Evolutionary conservation across 2,329 filamentous ascomycete genomes (phyloP), one percentile per base, ranked within the genome.

Genomic region (Ophiocordyceps robertsii): DNA sequence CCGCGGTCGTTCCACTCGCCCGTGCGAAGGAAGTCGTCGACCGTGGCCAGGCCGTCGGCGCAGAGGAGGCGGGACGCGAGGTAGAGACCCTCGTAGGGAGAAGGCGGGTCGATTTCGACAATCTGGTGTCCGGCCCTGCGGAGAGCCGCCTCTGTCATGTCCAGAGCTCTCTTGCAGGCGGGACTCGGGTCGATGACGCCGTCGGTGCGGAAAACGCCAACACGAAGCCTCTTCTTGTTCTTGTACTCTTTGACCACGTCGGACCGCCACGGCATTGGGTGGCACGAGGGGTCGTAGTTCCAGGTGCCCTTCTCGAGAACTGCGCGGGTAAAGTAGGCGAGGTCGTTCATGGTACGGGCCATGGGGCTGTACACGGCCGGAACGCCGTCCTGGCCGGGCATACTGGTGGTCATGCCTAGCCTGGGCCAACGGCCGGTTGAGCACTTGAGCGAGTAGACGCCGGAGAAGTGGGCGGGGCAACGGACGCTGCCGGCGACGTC

Each of bases 391-490:
- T 95, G 88, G 0, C 90, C 90, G 0, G 84, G 79, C 87, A 95
- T 95, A 53, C 83, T 89, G 0, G 89, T 95, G 47, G 75, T 76
- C 57, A 87, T 80, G 10, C 87, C 87, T 36, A 77, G 72, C 60
- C 93, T 94, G 1, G 87, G 86, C 87, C 89, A 95, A 39, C 89
- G 74, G 2, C 90, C 89, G 1, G 85, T 93, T 3, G 84, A 89
- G 63, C 89, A 95, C 31, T 84, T 78, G 21, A 95, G 65, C 16
- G 83, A 82, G 61, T 94, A 95, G 57, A 90, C 86, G 9, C 89
- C 89, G 2, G 84, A 84, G 66, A 88, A 95, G 52, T 94, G 87
- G 6, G 89, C 90, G 0, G 89, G 90, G 2, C 76, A 81, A 41
- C 89, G 75, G 6, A 95, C 88, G 14, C 84, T 92, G 29, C 90